phyloP scores from a whole-genome alignment of 108 stramenopile species.

The Seminavis robusta region DNA sequence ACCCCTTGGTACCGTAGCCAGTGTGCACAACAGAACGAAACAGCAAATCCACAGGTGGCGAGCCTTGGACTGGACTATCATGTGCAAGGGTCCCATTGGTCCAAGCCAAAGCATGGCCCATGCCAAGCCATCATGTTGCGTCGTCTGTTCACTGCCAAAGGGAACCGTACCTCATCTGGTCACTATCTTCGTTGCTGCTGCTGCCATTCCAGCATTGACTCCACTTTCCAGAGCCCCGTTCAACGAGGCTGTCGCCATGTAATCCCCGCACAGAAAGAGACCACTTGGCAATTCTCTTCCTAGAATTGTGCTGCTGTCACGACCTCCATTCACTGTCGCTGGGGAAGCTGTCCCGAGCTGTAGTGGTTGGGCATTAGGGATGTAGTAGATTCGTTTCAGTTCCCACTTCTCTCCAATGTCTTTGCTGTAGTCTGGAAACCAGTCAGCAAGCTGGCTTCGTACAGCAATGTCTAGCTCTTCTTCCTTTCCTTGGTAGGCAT shows the following conservation, averaged over 20 bases:
- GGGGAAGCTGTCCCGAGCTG: constrained; percentile 47
- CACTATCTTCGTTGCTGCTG: too few relatives aligned
- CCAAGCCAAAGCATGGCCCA: too few relatives aligned
- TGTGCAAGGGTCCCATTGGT: too few relatives aligned
- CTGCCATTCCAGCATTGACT: constrained; percentile 57
- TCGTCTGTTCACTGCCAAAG: too few relatives aligned
- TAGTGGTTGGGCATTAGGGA: constrained; percentile 75
- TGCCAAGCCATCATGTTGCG: too few relatives aligned
- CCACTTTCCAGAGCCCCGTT: constrained; percentile 87
- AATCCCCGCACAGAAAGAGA: constrained; percentile 78
- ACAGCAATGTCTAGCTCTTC: constrained; percentile 58
- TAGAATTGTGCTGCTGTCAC: constrained; percentile 42
- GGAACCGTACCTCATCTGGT: too few relatives aligned
- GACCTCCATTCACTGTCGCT: constrained; percentile 66
- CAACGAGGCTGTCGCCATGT: constrained; percentile 85
- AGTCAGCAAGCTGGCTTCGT: constrained; percentile 50
- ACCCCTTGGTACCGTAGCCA: too few relatives aligned
- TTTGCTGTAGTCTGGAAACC: constrained; percentile 54
- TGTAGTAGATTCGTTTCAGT: constrained; percentile 62
- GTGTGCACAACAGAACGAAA: too few relatives aligned
- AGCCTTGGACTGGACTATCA: too few relatives aligned
- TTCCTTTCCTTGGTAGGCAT: constrained; percentile 35
- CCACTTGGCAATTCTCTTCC: constrained; percentile 55
- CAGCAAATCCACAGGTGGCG: too few relatives aligned
- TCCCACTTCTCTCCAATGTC: constrained; percentile 53